Conservation (phyloP, 441 rosid species). For the Aquilaria agallochum region DNA sequence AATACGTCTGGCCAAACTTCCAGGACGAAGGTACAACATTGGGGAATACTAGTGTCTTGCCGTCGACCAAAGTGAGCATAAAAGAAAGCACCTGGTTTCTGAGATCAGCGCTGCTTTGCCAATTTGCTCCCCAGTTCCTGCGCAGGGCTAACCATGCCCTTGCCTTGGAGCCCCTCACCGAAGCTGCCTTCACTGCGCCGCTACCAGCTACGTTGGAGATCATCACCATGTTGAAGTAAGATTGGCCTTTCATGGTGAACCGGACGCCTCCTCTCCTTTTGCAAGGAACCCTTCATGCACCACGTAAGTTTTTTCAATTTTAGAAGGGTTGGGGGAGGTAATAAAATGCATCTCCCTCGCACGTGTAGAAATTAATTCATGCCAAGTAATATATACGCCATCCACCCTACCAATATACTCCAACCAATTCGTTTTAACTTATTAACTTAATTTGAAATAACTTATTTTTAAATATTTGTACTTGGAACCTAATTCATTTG, state of each 20-base stretch:
- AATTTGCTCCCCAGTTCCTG: conserved; percentile 81
- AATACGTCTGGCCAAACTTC: conserved; percentile 78
- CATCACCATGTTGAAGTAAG: conserved; percentile 70
- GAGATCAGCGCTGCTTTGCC: conserved; percentile 65
- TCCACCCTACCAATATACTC: too few relatives aligned
- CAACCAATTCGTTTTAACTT: too few relatives aligned
- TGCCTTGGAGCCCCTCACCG: conserved; percentile 54
- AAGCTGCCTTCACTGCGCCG: conserved; percentile 60
- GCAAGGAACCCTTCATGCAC: conserved; percentile 51
- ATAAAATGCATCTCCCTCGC: too few relatives aligned
- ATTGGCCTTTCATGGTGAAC: conserved; percentile 75
- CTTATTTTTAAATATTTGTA: too few relatives aligned
- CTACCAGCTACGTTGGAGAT: conserved; percentile 71
- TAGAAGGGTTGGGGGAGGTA: too few relatives aligned
- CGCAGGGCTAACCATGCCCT: conserved; percentile 53
- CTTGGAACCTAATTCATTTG: too few relatives aligned
- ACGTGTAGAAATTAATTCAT: too few relatives aligned
- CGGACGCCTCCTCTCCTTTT: conserved; percentile 76
- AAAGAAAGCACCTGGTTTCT: conserved; percentile 55
- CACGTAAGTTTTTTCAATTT: not conserved
- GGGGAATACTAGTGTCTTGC: conserved; percentile 40
- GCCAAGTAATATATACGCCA: too few relatives aligned
- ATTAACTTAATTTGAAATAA: too few relatives aligned
- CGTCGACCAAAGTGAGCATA: conserved; percentile 52
- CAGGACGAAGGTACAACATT: conserved; percentile 65